Evolutionary conservation across 2,329 filamentous ascomycete genomes (phyloP).

Genomic region (Juglanconis oblonga): DNA sequence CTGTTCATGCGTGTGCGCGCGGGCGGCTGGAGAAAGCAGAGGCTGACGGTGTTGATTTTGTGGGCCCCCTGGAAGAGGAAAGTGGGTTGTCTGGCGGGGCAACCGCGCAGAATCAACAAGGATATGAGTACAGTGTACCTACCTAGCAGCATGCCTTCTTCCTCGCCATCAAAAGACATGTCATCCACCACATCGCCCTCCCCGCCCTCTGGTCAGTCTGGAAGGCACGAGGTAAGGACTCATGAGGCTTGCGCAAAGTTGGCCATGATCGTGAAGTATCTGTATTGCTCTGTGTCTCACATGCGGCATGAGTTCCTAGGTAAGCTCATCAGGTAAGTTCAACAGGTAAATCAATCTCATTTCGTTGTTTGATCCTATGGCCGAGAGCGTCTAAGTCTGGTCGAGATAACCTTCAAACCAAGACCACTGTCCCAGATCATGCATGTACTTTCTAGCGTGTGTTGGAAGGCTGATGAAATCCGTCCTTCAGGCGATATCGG

Average conservation of each 20-base stretch:
- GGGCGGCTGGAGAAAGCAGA: neutral
- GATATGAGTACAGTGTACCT: neutral
- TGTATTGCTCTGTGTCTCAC: neutral
- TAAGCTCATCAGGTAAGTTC: neutral
- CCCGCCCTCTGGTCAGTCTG: slow-evolving; percentile 43
- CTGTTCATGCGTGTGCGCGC: slow-evolving; percentile 8
- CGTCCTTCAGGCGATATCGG: neutral
- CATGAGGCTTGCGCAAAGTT: slow-evolving; percentile 16
- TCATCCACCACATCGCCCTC: slow-evolving; percentile 61
- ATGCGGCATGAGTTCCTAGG: neutral
- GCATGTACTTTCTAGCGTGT: neutral
- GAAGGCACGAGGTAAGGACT: neutral
- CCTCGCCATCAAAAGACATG: slow-evolving; percentile 53
- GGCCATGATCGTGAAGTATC: slow-evolving; percentile 8
- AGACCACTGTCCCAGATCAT: neutral
- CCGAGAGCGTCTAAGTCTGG: too few species aligned
- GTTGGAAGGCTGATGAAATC: neutral
- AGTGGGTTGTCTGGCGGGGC: neutral
- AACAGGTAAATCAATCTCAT: too few species aligned
- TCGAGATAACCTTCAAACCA: too few species aligned
- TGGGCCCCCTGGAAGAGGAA: neutral
- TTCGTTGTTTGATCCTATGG: too few species aligned
- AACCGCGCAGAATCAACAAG: neutral
- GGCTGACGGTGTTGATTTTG: neutral
- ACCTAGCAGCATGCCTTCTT: slow-evolving; percentile 31